Base-by-base conservation (phyloP, 2,329 filamentous ascomycete genomes). In the Aspergillus sp. region DNA sequence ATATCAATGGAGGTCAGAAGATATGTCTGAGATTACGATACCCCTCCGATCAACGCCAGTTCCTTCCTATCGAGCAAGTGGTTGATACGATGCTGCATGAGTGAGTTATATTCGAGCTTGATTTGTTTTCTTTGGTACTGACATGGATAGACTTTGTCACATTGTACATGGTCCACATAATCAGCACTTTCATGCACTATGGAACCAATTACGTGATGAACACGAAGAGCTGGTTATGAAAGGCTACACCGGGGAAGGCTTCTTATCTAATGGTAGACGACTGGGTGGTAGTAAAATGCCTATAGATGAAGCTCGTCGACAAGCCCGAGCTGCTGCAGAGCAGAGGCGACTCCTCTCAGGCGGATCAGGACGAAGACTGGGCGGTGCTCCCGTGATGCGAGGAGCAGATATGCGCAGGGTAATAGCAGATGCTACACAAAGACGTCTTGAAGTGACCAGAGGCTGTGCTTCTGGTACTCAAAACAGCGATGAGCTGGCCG, bases 11-110 rank as follows among this genome's bases (percentile, higher is more conserved):
- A 12, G 90, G 89, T 5, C 76, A 84, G 59, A 85, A 84, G 61
- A 95, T 97, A 52, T 86, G 88, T 51, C 73, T 97, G 19, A 82
- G 91, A 35, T 72, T 97, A 46, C 83, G 91, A 44, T 85, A 93
- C 65, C 74, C 86, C 5, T 75, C 79, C 55, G 88, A 95, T 61
- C 76, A 79, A 7, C 81, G 73, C 33, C 83, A 88, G 55, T 97
- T 97, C 58, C 66, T 95, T 13, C 83, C 86, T 1, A 70, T 90
- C 45, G 89, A 96, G 59, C 74, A 86, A 51, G 77, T 95, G 6
- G 76, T 89, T 35, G 90, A 96, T 65, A 97, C 91, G 0, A 86
- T 97, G 82, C 80, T 97, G 13, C 91, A 97, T 62, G 91, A 97
- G 73, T 76, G 56, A 60, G 70, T 62, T 5, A 7, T 10, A 35